Base-by-base conservation (phyloP, 2,329 filamentous ascomycete species). In the Dactylella cylindrospora region DNA sequence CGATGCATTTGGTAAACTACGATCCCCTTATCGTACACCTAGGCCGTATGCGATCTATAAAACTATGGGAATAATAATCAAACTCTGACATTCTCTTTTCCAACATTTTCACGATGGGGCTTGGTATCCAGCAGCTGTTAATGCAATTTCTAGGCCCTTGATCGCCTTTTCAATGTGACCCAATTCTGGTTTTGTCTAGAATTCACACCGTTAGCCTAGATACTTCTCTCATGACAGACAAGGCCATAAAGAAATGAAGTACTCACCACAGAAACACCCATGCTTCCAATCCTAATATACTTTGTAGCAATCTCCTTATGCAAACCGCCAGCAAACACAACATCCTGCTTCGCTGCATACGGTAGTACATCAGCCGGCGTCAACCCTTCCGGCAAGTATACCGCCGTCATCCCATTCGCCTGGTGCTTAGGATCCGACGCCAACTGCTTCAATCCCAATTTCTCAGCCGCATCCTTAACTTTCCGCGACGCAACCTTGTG, bases 341-440 rank as follows among this genome's bases (percentile, higher is more conserved):
- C 87, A 23, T 90, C 90, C 74, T 86, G 90, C 76, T 87, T 88
- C 65, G 88, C 74, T 65, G 98, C 77, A 71, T 83, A 90, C 9
- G 93, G 90, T 47, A 98, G 79, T 26, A 98, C 78, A 67, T 95
- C 88, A 2, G 90, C 80, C 23, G 86, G 84, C 68, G 85, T 84
- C 47, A 97, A 76, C 32, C 80, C 84, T 64, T 97, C 88, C 1
- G 93, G 93, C 51, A 98, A 80, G 74, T 93, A 96, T 68, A 98
- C 93, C 57, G 93, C 91, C 2, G 93, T 98, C 93, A 98, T 98
- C 70, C 88, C 90, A 73, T 95, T 91, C 33, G 93, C 90, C 76
- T 97, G 91, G 74, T 95, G 86, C 70, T 91, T 89, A 0, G 87
- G 85, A 73, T 91, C 87, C 28, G 81, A 74, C 17, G 93, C 90